Base-by-base conservation (phyloP, 129 eudicot species). In the Kitagawia praeruptora region DNA sequence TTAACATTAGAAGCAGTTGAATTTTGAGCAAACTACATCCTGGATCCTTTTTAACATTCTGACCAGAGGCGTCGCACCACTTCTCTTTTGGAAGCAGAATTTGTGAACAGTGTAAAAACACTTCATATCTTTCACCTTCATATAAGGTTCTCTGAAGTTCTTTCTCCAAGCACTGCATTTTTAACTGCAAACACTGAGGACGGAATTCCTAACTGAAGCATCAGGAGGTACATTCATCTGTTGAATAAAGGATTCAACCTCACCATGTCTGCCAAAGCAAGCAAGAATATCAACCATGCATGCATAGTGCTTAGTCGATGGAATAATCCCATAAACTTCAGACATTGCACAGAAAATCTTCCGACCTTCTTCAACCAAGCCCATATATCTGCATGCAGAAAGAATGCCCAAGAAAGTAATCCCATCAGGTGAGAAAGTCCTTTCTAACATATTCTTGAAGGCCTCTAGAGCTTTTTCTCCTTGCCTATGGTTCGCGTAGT, bases 1-100 rank as follows among this genome's bases (percentile, higher is more conserved):
- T 78, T 61, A 46, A 78, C 45, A 45, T 79, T 81, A n/a, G n/a
- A n/a, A n/a, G n/a, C n/a, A n/a, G n/a, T n/a, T n/a, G n/a, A 67
- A 79, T 82, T 31, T 84, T 85, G 40, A 84, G 87, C 87, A 87
- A 84, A 48, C 87, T 87, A 77, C 86, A 87, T 70, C 86, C 87
- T 0, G 87, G 84, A 28, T 82, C 79, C 64, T 78, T 78, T 42
- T 78, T 61, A 46, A 78, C 45, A 45, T 79, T 81, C n/a, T 34
- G 48, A 12, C 74, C 41, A 5, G 51, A 78, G 28, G 73, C 79
- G 25, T 73, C 76, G 8, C 45, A 66, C 85, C 82, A 78, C 69
- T 42, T 21, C 63, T 10, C 79, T 78, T 44, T 78, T 58, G 79
- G 79, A 45, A 46, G 85, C 82, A 78, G 34, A 82, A 16, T 78